phyloP scores from a whole-genome alignment of 805 yeast species.

The Lipomyces mesembrius region DNA sequence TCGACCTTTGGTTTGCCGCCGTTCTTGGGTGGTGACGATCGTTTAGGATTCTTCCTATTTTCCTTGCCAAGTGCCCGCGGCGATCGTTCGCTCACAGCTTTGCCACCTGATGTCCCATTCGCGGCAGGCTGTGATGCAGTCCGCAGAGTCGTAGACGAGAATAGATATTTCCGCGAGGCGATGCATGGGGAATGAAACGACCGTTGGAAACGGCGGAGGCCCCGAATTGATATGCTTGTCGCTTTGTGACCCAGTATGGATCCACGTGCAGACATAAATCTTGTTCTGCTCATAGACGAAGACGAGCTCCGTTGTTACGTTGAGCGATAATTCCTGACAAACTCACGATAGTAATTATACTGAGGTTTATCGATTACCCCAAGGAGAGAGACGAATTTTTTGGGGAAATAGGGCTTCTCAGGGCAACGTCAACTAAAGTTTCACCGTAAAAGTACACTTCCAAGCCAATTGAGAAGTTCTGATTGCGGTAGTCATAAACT shows the following conservation, averaged over 20 bases:
- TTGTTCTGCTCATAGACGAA: too few species aligned
- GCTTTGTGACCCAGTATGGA: background rate
- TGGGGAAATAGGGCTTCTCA: background rate
- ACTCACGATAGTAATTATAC: too few species aligned
- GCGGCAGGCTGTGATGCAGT: background rate
- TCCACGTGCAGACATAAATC: background rate
- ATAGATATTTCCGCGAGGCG: background rate
- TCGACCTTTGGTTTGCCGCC: background rate
- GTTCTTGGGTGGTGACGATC: background rate
- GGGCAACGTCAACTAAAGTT: background rate
- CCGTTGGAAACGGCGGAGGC: background rate
- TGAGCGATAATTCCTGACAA: too few species aligned
- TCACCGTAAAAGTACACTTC: background rate
- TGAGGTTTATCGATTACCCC: background rate
- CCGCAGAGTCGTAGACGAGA: background rate
- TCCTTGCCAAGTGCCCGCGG: background rate
- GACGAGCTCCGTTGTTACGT: too few species aligned
- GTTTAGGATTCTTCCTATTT: background rate
- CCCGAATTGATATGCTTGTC: background rate
- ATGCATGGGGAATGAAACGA: background rate
- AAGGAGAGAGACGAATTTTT: too few species aligned
- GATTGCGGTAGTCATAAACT: background rate
- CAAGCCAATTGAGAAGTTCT: too few species aligned
- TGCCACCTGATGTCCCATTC: background rate
- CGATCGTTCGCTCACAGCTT: background rate